Conservation (phyloP, 2,329 filamentous ascomycete species). For the Paecilomyces niveus region DNA sequence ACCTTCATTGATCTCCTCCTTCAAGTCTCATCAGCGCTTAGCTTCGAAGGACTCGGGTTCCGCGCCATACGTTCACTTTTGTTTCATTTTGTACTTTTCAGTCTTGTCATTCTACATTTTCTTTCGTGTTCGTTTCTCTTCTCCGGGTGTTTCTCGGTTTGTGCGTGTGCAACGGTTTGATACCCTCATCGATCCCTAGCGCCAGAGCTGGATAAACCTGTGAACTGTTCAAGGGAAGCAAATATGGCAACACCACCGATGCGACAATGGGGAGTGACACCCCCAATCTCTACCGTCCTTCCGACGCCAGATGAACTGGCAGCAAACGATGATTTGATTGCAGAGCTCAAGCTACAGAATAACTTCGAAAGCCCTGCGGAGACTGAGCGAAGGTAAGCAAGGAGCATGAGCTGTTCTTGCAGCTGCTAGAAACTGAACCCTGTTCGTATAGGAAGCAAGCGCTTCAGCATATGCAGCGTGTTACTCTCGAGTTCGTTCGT, state of each 20-base stretch:
- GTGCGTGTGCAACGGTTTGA: neutral
- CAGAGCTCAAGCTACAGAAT: slow-evolving; percentile 80
- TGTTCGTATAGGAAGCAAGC: slow-evolving; percentile 55
- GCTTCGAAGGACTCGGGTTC: neutral
- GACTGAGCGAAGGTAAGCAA: slow-evolving; percentile 66
- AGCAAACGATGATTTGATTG: slow-evolving; percentile 70
- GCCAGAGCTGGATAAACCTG: neutral
- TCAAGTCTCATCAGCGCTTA: neutral
- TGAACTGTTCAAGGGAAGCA: slow-evolving; percentile 1
- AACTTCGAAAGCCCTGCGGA: slow-evolving; percentile 83
- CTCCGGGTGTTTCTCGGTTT: neutral
- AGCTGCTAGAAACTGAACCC: slow-evolving; percentile 4
- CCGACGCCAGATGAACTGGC: slow-evolving; percentile 72
- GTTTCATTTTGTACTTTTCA: neutral
- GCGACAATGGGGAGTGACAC: slow-evolving; percentile 66
- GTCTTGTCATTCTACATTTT: neutral
- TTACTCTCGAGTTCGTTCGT: slow-evolving; percentile 81
- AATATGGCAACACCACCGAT: slow-evolving; percentile 29
- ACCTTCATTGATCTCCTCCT: neutral
- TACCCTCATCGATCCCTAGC: neutral
- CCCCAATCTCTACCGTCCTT: slow-evolving; percentile 68
- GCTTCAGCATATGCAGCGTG: slow-evolving; percentile 66
- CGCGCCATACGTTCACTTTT: neutral
- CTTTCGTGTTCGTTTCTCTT: neutral
- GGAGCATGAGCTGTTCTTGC: neutral